These are phyloP conservation scores for Talaromyces verruculosus DNA, from an alignment of 2,329 filamentous ascomycete genomes.

Conservation along the genomic window DNA sequence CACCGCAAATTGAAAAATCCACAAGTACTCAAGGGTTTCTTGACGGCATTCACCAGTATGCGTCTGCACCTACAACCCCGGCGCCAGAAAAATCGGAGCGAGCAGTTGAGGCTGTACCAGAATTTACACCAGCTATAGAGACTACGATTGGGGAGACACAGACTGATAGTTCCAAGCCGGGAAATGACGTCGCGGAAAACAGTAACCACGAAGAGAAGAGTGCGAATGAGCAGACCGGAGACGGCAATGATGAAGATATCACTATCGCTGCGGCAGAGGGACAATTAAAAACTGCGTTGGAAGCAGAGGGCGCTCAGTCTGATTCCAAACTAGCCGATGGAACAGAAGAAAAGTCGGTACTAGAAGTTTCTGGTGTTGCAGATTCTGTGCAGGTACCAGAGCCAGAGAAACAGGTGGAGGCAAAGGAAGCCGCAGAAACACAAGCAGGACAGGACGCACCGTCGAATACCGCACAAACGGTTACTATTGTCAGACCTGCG, in stretches of 20 bases:
- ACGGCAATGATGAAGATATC: background rate
- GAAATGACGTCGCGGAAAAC: background rate
- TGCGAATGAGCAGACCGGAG: background rate
- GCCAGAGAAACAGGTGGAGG: background rate
- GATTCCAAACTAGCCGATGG: constrained; percentile 8
- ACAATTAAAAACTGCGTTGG: background rate
- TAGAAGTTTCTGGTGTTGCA: background rate
- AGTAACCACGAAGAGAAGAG: background rate
- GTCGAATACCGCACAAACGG: background rate
- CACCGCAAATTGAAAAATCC: constrained; percentile 4
- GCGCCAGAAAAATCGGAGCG: background rate
- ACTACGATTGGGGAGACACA: background rate
- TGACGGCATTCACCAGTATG: constrained; percentile 30
- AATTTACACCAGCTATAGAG: background rate
- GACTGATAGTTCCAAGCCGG: background rate
- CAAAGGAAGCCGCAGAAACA: background rate
- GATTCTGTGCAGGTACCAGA: background rate
- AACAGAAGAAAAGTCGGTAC: background rate
- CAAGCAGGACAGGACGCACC: background rate
- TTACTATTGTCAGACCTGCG: background rate
- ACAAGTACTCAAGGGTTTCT: constrained; percentile 22
- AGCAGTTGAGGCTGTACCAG: background rate
- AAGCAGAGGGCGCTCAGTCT: constrained; percentile 3
- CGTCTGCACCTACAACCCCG: constrained; percentile 24
- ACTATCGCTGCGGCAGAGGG: background rate